Base-by-base conservation (phyloP, 2,329 filamentous ascomycete genomes). In the Paradendryphiella salina region DNA sequence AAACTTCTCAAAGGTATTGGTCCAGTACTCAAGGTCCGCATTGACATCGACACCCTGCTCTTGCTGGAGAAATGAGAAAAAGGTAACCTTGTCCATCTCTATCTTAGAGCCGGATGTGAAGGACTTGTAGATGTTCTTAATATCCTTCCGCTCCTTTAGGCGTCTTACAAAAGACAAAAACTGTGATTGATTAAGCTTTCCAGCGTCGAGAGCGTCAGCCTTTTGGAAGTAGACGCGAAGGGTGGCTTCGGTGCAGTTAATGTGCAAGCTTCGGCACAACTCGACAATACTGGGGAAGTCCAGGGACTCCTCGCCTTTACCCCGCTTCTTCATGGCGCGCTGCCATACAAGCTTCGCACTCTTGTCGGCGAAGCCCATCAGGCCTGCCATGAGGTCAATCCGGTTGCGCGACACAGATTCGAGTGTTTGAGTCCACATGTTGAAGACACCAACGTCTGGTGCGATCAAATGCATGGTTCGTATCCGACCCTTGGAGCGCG, bases 391-490 rank as follows among this genome's bases (percentile, higher is more conserved):
- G 64, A 94, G 83, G 40, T 92, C 89, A 57, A 95, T 90, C 46
- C 94, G 85, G 67, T 96, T 89, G 61, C 88, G 88, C 33, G 90
- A 87, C 59, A 97, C 88, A 43, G 86, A 84, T 52, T 96, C 88
- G 11, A 99, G 81, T 2, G 91, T 93, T 13, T 84, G 83, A 1
- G 87, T 90, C 94, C 93, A 97, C 20, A 89, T 79, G 23, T 85
- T 79, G 63, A 93, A 87, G 6, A 85, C 83, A 59, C 85, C 82
- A 38, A 85, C 79, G 54, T 87, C 86, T 9, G 87, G 86, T 20
- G 92, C 90, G 50, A 96, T 85, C 43, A 99, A 80, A 72, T 97
- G 91, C 77, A 97, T 85, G 7, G 87, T 87, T 73, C 96, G 96
- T 64, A 82, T 79, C 18, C 80, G 77, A 36, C 85, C 87, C 68